phyloP scores from a whole-genome alignment of 2,329 filamentous ascomycete genomes.

The Penicillium rolfsii region DNA sequence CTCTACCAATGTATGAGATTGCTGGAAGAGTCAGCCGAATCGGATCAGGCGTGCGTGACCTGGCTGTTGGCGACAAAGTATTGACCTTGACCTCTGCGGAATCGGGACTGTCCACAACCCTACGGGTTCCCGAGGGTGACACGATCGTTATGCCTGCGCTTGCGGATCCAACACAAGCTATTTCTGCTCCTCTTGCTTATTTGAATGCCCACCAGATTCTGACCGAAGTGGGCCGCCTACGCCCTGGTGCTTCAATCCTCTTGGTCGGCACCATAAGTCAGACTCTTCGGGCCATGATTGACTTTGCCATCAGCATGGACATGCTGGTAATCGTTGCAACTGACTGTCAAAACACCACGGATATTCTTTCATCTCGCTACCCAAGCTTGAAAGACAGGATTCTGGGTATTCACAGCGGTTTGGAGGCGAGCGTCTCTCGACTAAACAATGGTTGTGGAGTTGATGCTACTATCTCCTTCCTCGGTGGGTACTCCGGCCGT shows the following conservation, averaged over 20 bases:
- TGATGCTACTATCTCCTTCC: slow-evolving; percentile 22
- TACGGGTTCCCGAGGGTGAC: slow-evolving; percentile 18
- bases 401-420: slow-evolving; percentile 14
- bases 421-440: slow-evolving; percentile 21
- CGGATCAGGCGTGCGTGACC: slow-evolving; percentile 16
- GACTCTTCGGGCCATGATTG: slow-evolving; percentile 22
- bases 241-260: slow-evolving; percentile 19
- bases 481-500: slow-evolving; percentile 19
- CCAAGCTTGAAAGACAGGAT: slow-evolving; percentile 15
- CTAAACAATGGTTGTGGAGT: slow-evolving; percentile 24
- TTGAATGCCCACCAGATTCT: slow-evolving; percentile 21
- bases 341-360: slow-evolving; percentile 13
- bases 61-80: slow-evolving; percentile 21
- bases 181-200: slow-evolving; percentile 23
- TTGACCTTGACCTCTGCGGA: slow-evolving; percentile 17
- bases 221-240: slow-evolving; percentile 17
- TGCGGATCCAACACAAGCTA: slow-evolving; percentile 11
- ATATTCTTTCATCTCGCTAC: slow-evolving; percentile 16
- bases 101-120: slow-evolving; percentile 16
- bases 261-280: slow-evolving; percentile 19
- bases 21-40: slow-evolving; percentile 16
- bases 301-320: slow-evolving; percentile 19
- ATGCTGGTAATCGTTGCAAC: slow-evolving; percentile 23
- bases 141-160: slow-evolving; percentile 20
- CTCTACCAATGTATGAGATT: slow-evolving; percentile 23